Percentiles rank a stretch among this genome's conserved stretches.
These are phyloP conservation scores for Veloporphyrellus conicus DNA, from an alignment of 1,284 basidiomycete genomes.

Conservation along the genomic window DNA sequence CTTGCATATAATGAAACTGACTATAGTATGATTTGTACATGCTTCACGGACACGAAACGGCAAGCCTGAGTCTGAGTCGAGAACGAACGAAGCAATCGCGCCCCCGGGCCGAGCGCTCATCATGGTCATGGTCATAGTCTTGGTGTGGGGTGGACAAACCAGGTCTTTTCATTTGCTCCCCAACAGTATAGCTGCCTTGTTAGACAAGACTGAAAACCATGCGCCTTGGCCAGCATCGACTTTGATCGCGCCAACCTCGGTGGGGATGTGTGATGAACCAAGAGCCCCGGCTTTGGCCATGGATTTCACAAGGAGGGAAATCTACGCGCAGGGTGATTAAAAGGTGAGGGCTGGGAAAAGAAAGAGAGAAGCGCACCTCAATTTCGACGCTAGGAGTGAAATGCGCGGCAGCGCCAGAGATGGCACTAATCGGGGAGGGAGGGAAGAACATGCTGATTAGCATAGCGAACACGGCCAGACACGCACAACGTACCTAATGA, in stretches of 20 bases:
- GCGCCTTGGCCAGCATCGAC: conserved; percentile 17
- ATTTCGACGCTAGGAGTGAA: conserved; percentile 44
- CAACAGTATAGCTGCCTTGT: conserved; percentile 22
- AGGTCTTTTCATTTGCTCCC: conserved; percentile 9
- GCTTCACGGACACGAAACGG: no score
- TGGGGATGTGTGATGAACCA: conserved; percentile 19
- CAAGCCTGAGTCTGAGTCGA: no score
- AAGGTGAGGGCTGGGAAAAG: no score
- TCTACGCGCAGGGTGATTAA: neutral
- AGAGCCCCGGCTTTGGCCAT: conserved; percentile 28
- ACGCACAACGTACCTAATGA: conserved; percentile 38
- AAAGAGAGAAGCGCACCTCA: conserved; percentile 33
- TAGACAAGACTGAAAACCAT: conserved; percentile 24
- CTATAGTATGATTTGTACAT: no score
- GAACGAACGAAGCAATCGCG: no score
- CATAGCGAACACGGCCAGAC: neutral
- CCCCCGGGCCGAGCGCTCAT: no score
- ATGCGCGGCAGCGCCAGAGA: conserved; percentile 39
- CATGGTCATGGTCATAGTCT: no score
- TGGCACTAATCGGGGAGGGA: conserved; percentile 24
- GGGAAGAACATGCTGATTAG: neutral
- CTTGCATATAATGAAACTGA: no score
- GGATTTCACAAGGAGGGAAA: conserved; percentile 19
- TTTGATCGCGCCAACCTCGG: conserved; percentile 19
- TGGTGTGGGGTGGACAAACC: no score